Conservation (phyloP, 805 yeast genomes). For the Starmerella geochares region DNA sequence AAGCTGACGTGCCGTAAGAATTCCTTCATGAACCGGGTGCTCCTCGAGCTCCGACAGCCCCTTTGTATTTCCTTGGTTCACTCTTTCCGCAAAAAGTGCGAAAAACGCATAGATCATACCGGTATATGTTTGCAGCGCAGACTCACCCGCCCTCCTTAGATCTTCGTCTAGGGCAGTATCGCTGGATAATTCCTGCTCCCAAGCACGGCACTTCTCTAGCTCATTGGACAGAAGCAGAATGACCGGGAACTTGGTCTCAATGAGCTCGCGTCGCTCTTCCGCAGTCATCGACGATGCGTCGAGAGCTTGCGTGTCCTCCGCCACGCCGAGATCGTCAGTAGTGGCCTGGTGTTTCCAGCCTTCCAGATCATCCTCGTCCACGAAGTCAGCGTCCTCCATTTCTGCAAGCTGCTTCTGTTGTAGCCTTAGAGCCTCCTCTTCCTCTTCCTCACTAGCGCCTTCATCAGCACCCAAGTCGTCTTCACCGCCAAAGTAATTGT, state of each 20-base stretch:
- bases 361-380: constrained; percentile 65
- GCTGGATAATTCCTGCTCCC: constrained; percentile 22
- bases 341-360: constrained; percentile 64
- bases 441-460: constrained; percentile 65
- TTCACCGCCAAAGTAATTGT: constrained; percentile 34
- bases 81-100: constrained; percentile 54
- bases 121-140: constrained; percentile 68
- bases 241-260: constrained; percentile 69
- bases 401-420: constrained; percentile 74
- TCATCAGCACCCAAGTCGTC: constrained; percentile 53
- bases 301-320: constrained; percentile 32
- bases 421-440: constrained; percentile 76
- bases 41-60: constrained; percentile 51
- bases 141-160: constrained; percentile 39
- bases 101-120: constrained; percentile 72
- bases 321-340: constrained; percentile 30
- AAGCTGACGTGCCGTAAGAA: constrained; percentile 68
- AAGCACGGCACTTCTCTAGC: constrained; percentile 34
- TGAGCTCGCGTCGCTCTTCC: constrained; percentile 43
- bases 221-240: constrained; percentile 68
- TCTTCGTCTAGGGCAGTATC: constrained; percentile 6
- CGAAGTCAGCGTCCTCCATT: constrained; percentile 58
- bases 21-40: constrained; percentile 80
- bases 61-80: constrained; percentile 41
- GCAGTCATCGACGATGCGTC: constrained; percentile 44